A percentile compares a stretch with the other conserved stretches of the same genome.
Conservation (phyloP, 768 basidiomycete species). For the Agrocybe praecox region DNA sequence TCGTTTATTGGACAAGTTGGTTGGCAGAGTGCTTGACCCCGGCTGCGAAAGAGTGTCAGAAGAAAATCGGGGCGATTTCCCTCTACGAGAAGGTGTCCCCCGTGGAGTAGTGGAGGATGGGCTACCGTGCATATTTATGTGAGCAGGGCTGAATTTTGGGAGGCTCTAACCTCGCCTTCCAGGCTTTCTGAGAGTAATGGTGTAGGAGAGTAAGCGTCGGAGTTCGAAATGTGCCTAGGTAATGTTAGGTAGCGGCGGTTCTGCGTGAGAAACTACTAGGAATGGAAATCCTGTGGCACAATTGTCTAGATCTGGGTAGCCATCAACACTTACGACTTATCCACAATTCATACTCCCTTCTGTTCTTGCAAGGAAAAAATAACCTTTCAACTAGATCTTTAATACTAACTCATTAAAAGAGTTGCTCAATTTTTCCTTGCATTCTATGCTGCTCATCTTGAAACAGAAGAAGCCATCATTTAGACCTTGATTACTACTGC, state of each 20-base stretch:
- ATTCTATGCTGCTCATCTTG: too few species aligned
- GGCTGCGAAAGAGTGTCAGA: slow-evolving; percentile 49
- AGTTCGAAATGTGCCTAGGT: slow-evolving; percentile 43
- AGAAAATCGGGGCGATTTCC: slow-evolving; percentile 60
- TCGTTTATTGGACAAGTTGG: slow-evolving; percentile 54
- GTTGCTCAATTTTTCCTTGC: too few species aligned
- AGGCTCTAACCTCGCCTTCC: slow-evolving; percentile 34
- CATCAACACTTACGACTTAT: slow-evolving; percentile 15
- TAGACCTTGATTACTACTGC: too few species aligned
- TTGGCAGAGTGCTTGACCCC: slow-evolving; percentile 44
- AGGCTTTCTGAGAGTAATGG: slow-evolving; percentile 42
- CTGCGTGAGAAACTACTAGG: slow-evolving; percentile 47
- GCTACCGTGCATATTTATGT: slow-evolving; percentile 45
- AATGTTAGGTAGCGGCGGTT: slow-evolving; percentile 45
- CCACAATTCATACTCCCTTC: background rate
- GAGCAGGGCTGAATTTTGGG: slow-evolving; percentile 34
- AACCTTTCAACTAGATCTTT: too few species aligned
- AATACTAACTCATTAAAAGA: too few species aligned
- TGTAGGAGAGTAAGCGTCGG: slow-evolving; percentile 46
- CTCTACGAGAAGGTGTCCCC: slow-evolving; percentile 63
- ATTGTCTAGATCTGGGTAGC: slow-evolving; percentile 17
- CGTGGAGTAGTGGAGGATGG: slow-evolving; percentile 51
- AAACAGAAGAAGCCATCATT: too few species aligned
- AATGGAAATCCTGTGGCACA: slow-evolving; percentile 28
- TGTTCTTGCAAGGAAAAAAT: background rate